Conservation (phyloP, 805 yeast species). For the Ogataea neopini region DNA sequence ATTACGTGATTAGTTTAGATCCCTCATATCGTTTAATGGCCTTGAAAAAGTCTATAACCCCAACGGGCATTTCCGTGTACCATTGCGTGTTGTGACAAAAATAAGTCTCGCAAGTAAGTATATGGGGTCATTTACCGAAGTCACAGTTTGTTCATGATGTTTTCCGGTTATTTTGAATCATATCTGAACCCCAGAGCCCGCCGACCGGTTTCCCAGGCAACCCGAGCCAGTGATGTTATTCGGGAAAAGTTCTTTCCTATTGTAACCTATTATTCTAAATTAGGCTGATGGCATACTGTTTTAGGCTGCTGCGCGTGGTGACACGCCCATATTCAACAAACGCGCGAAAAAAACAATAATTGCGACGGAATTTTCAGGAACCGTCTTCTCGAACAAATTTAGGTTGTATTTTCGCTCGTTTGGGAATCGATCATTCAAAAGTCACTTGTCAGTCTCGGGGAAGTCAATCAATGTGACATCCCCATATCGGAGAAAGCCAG, state of each 20-base stretch:
- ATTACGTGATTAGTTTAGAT: not conserved
- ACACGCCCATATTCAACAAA: not conserved
- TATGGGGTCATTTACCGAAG: no score
- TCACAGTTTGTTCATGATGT: no score
- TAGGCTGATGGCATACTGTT: not conserved
- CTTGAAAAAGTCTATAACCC: no score
- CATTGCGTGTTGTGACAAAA: no score
- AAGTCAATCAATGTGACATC: no score
- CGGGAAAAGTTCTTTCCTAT: not conserved
- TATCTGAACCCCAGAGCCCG: not conserved
- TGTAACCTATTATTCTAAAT: not conserved
- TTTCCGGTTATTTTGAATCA: not conserved
- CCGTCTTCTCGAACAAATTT: not conserved
- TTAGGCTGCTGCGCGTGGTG: not conserved
- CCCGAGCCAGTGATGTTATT: conserved; percentile 18
- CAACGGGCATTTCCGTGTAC: no score
- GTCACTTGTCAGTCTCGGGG: no score
- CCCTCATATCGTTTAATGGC: no score
- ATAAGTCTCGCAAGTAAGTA: no score
- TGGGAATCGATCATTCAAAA: no score
- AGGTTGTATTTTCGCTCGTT: no score
- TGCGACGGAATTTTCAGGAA: not conserved
- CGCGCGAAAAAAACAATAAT: not conserved
- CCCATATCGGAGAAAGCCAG: not conserved
- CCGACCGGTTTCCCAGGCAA: not conserved